Base-by-base conservation (phyloP, 805 yeast species). In the Candida takata region DNA sequence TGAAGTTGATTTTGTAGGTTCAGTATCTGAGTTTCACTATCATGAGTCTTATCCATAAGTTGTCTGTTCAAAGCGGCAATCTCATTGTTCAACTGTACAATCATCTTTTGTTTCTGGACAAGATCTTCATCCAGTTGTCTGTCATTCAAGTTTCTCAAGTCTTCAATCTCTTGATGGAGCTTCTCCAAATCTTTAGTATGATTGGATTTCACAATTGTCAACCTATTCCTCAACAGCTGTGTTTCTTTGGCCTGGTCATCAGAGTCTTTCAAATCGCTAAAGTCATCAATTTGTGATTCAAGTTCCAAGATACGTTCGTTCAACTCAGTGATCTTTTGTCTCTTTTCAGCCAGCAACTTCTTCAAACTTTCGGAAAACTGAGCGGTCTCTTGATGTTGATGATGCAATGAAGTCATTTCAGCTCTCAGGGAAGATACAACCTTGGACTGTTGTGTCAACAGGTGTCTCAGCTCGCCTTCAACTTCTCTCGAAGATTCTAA, bases 131-230 rank as follows among this genome's bases (percentile, higher is more conserved):
- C 29, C 8, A 21, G 21, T 4, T 26, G 24, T 6, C 24, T 21
- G 8, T 30, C 39, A 5, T 37, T 13, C 15, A 38, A 29, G 10
- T 31, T 4, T 23, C 38, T 40, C 18, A 51, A 29, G 8, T 34
- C 29, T 8, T 38, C 45, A 24, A 51, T 43, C 20, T 47, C 47
- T 6, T 11, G 12, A 3, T 40, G 39, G 4, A 49, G 29, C 8
- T 24, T 32, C 12, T 46, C 49, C 20, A 54, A 20, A 15, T 52
- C 56, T 24, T 42, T 47, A 1, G 51, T 30, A 20, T 51, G 54
- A 21, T 44, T 52, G 24, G 42, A 18, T 16, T 47, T 52, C 5
- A 46, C 43, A 13, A 48, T 34, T 3, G 40, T 44, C 7, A 52
- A 27, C 27, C 55, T 39, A 27, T 40, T 47, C 37, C 43, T 52